Conservation (phyloP, 2,329 filamentous ascomycete genomes). For the Escovopsis weberi region DNA sequence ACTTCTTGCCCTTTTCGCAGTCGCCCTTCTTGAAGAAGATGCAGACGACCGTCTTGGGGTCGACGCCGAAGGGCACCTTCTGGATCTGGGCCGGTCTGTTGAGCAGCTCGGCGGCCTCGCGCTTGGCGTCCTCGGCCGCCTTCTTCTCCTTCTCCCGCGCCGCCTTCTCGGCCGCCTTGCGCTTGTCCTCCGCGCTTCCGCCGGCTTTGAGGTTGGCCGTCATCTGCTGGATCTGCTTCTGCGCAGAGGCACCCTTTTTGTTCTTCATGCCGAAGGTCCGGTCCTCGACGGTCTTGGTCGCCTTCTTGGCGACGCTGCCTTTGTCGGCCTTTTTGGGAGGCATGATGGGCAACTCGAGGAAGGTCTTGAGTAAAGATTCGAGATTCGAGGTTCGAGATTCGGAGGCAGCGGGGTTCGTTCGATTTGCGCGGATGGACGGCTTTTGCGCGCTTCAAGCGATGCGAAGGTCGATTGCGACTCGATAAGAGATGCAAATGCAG, state of each 20-base stretch:
- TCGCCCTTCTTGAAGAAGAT: conserved; percentile 95
- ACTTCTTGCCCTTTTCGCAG: conserved; percentile 94
- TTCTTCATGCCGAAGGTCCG: conserved; percentile 99
- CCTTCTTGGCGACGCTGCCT: conserved; percentile 39
- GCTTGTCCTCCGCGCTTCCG: conserved; percentile 78
- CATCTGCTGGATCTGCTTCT: conserved; percentile 82
- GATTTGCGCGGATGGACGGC: too few relatives aligned
- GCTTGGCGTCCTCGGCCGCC: conserved; percentile 72
- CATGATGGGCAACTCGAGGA: conserved; percentile 40
- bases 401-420: too few relatives aligned
- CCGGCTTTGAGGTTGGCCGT: conserved; percentile 56
- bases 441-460: too few relatives aligned
- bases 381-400: too few relatives aligned
- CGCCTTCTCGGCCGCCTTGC: conserved; percentile 52
- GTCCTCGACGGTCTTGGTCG: conserved; percentile 63
- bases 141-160: conserved; percentile 74
- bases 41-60: conserved; percentile 93
- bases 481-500: too few relatives aligned
- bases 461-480: too few relatives aligned
- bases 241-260: conserved; percentile 85
- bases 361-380: background rate
- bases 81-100: conserved; percentile 90
- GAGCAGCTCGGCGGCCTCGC: conserved; percentile 68
- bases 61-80: conserved; percentile 94
- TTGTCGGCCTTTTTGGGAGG: conserved; percentile 53